phyloP scores from a whole-genome alignment of 192 early-diverging fungal species.

The Phlyctochytrium bullatum region DNA sequence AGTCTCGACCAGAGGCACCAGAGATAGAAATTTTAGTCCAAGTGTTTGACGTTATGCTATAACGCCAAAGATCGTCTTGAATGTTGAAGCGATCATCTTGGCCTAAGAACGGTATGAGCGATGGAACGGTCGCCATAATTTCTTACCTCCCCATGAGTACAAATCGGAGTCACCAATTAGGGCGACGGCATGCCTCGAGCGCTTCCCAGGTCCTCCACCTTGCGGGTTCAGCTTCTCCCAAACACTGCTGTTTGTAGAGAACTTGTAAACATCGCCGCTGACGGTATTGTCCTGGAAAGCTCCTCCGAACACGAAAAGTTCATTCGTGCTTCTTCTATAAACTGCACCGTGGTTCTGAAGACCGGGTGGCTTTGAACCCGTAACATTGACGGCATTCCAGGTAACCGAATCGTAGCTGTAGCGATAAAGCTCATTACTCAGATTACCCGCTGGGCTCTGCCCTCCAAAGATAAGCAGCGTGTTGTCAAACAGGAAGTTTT shows the following conservation, averaged over 20 bases:
- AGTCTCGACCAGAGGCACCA: neutral
- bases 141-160: conserved; percentile 13
- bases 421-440: conserved; percentile 4
- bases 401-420: neutral
- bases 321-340: neutral
- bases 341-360: conserved; percentile 2
- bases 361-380: neutral
- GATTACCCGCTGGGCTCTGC: neutral
- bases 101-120: neutral
- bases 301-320: conserved; percentile 15
- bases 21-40: no score
- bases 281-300: neutral
- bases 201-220: neutral
- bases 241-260: neutral
- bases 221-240: conserved; percentile 6
- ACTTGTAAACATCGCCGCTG: conserved; percentile 2
- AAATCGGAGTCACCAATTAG: neutral
- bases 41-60: neutral
- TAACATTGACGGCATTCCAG: neutral
- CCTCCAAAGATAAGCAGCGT: conserved; percentile 13
- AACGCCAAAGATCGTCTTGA: conserved; percentile 4
- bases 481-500: neutral
- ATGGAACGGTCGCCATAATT: neutral
- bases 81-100: neutral
- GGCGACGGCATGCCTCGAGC: neutral